Evolutionary conservation across 257 asterid genomes (phyloP), one percentile per base, ranked within the genome.

Genomic region (Solanum gandarillasii): DNA sequence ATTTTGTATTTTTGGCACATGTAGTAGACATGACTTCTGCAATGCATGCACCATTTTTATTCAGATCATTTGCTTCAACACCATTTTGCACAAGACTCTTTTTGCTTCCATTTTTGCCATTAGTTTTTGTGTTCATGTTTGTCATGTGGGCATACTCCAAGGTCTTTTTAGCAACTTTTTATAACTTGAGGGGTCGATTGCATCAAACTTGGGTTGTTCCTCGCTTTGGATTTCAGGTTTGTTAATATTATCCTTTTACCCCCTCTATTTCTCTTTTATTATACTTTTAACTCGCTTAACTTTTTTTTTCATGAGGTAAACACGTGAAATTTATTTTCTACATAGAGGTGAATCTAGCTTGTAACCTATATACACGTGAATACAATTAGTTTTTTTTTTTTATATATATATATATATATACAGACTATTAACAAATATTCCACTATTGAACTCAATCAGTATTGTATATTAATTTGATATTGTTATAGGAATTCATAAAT

Each of bases 161-260:
- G 89, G 89, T 96, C 21, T 97, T 97, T 92, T 91, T 94, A 89
- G 18, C 82, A 88, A 87, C 95, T 0, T 96, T 87, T 90, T 97
- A 97, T 94, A 90, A 87, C 92, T 95, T 97, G 13, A 93, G 95
- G 88, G 91, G 91, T 23, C 91, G 93, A 68, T 87, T 96, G 82
- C 97, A 96, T 90, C 99, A 97, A 89, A 95, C 98, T 1, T 97
- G 99, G 99, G 90, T 87, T 4, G 98, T 97, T 75, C 99, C 99
- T 27, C 95, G 99, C 6, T 96, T 92, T n/a, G 99, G 99, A 84
- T 97, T 97, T 74, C 99, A 97, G 98, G 99, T 95, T 85, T 48
- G 90, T 81, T 8, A 16, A 43, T 81, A 79, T 58, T 46, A 43
- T 31, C 41, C 25, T 32, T 12, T 11, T 29, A 7, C 25, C 9